These are phyloP conservation scores for Phialophora verrucosa DNA, from an alignment of 2,329 filamentous ascomycete species.

Conservation along the genomic window DNA sequence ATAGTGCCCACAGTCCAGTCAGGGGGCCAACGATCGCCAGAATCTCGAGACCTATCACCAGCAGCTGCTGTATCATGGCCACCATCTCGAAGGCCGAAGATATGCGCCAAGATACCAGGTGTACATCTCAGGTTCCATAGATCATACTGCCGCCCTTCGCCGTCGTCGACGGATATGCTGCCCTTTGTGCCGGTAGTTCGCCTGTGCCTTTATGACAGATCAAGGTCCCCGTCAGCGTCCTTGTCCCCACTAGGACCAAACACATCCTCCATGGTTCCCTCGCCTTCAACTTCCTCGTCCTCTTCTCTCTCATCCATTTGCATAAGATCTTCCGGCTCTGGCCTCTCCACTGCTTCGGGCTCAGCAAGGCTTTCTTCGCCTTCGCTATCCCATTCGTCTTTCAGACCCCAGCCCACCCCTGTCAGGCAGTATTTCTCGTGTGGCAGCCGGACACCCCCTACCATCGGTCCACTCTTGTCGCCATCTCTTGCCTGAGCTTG, in stretches of 20 bases:
- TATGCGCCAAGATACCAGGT: neutral
- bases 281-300: slow-evolving; percentile 39
- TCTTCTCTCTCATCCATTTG: slow-evolving; percentile 41
- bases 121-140: neutral
- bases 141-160: neutral
- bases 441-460: slow-evolving; percentile 63
- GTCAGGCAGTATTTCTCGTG: slow-evolving; percentile 67
- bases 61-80: neutral
- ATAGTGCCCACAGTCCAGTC: neutral
- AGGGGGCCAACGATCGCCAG: too few relatives aligned
- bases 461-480: slow-evolving; percentile 45
- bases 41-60: neutral
- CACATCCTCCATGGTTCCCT: slow-evolving; percentile 42
- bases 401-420: slow-evolving; percentile 62
- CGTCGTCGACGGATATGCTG: neutral
- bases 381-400: slow-evolving; percentile 64
- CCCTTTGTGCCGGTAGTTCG: neutral
- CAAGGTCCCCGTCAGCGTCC: slow-evolving; percentile 49
- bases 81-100: neutral
- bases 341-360: slow-evolving; percentile 32
- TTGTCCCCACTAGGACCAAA: slow-evolving; percentile 45
- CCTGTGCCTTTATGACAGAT: slow-evolving; percentile 19
- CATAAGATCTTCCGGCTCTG: slow-evolving; percentile 36
- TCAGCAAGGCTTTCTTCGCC: slow-evolving; percentile 51
- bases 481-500: slow-evolving; percentile 46